Conservation (phyloP, 345 rosid species). For the Passiflora organensis region DNA sequence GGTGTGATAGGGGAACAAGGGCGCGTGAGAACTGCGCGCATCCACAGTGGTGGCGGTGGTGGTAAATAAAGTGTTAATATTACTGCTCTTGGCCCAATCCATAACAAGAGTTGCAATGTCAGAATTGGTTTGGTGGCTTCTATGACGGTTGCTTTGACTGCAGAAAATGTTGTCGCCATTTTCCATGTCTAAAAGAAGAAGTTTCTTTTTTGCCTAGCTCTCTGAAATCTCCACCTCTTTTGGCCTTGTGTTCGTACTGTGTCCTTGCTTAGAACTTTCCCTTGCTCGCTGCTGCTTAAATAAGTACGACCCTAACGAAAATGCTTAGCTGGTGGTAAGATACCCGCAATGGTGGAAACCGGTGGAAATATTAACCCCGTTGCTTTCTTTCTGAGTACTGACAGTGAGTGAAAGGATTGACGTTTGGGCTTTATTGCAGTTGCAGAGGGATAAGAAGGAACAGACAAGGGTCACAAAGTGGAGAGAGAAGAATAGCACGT, state of each 20-base stretch:
- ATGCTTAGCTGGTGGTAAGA: constrained; percentile 8
- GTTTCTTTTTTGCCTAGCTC: too few relatives aligned
- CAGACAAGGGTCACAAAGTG: neutral
- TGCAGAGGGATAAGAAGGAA: too few relatives aligned
- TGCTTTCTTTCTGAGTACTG: constrained; percentile 4
- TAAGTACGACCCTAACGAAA: too few relatives aligned
- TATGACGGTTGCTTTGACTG: constrained; percentile 4
- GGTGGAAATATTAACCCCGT: neutral
- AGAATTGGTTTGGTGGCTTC: neutral
- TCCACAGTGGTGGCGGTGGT: too few relatives aligned
- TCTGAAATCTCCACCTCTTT: too few relatives aligned
- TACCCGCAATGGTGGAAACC: neutral
- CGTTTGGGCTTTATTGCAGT: too few relatives aligned
- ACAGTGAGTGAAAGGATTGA: too few relatives aligned
- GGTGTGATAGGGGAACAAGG: neutral
- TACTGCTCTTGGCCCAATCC: constrained; percentile 18
- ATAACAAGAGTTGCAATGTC: constrained; percentile 9
- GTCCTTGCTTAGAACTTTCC: too few relatives aligned
- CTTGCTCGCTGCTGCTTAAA: neutral
- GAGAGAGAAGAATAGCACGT: constrained; percentile 14
- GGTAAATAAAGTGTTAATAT: neutral
- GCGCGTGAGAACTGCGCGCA: neutral
- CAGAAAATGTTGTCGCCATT: constrained; percentile 24
- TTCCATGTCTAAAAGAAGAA: constrained; percentile 30
- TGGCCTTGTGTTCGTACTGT: neutral